Evolutionary conservation across 2,329 filamentous ascomycete genomes (phyloP).

Genomic region (Epicoccum sorghinum): DNA sequence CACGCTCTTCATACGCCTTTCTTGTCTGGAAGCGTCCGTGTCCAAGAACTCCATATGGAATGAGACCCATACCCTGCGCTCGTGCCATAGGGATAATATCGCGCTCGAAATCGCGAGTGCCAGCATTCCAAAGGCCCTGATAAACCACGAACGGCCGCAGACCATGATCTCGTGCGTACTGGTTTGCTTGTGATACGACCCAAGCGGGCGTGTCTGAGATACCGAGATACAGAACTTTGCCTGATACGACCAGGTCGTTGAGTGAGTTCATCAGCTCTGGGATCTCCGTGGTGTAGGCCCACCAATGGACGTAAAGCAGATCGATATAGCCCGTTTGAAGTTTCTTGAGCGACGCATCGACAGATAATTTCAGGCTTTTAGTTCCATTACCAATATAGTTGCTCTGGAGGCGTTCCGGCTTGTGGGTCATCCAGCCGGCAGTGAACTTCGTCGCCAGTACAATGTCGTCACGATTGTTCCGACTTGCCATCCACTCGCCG

Average conservation of each 20-base stretch:
- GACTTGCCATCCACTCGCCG: constrained; percentile 52
- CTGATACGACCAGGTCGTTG: constrained; percentile 48
- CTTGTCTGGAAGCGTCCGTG: constrained; percentile 52
- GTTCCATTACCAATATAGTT: constrained; percentile 25
- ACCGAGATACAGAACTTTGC: constrained; percentile 55
- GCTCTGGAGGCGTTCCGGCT: constrained; percentile 13
- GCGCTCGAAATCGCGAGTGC: constrained; percentile 52
- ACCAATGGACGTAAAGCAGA: constrained; percentile 48
- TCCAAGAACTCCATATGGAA: constrained; percentile 62
- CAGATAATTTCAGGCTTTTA: constrained; percentile 24
- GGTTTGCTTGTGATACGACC: constrained; percentile 39
- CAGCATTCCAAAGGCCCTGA: constrained; percentile 51
- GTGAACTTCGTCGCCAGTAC: constrained; percentile 43
- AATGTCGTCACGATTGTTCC: constrained; percentile 42
- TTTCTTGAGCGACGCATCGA: constrained; percentile 23
- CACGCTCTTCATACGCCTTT: constrained; percentile 51
- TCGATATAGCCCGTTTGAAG: constrained; percentile 70
- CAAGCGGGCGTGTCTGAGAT: constrained; percentile 53
- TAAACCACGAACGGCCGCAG: constrained; percentile 49
- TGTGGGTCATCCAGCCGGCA: constrained; percentile 26
- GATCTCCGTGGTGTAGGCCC: constrained; percentile 52
- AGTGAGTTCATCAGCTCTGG: constrained; percentile 54
- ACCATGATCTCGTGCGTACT: constrained; percentile 50
- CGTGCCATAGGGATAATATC: constrained; percentile 55
- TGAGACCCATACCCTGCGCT: constrained; percentile 50